Evolutionary conservation across 2,329 filamentous ascomycete genomes (phyloP), one percentile per base, ranked within the genome.

Genomic region (Aspergillus sp.): DNA sequence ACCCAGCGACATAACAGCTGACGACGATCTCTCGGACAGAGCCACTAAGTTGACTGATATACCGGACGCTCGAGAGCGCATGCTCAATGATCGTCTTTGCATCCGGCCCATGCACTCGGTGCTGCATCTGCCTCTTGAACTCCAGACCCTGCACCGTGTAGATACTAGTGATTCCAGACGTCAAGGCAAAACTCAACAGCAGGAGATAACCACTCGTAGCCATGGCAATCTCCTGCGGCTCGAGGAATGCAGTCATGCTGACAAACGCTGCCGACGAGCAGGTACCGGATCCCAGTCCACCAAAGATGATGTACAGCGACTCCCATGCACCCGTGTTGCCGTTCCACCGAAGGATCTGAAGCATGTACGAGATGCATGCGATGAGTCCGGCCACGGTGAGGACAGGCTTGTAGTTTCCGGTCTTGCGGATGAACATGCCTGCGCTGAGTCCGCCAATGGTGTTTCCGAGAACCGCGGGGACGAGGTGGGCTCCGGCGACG

Each of bases 381-480:
- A 82, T 74, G 0, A 84, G 54, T 0, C 84, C 81, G 0, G 85
- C 82, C 0, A 85, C 54, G 0, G 85, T 77, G 0, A 87, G 77
- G 0, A 87, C 77, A 0, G 72, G 64, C 62, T 87, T 89, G 71
- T 89, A 90, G 1, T 80, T 79, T 0, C 88, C 87, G 0, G 86
- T 89, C 22, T 76, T 79, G 46, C 82, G 81, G 67, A 90, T 89
- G 53, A 82, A 79, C 0, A 79, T 68, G 0, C 89, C 89, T 0
- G 87, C 82, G 0, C 88, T 47, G 2, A 92, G 76, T 0, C 87
- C 87, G 1, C 88, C 89, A 0, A 77, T 38, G 1, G 89, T 85
- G 66, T 92, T 91, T 0, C 89, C 89, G 0, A 85, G 74, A 0
- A 92, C 88, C 0, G 89, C 86, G 0, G 89, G 89, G 46, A 91